A percentile compares a stretch with the other conserved stretches of the same genome.
Conservation (phyloP, 805 yeast genomes). For the Candida methanosorbosa region DNA sequence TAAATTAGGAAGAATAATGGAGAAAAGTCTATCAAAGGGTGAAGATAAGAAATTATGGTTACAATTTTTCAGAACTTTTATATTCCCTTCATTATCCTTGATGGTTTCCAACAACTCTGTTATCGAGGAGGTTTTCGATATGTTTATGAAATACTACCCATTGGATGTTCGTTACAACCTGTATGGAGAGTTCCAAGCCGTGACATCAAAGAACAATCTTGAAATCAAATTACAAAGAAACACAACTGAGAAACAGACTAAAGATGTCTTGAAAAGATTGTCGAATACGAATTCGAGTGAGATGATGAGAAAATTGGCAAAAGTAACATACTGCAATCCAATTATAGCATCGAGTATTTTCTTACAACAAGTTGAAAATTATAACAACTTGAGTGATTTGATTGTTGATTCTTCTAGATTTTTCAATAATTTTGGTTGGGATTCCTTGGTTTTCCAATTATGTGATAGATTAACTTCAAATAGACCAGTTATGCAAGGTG, state of each 20-base stretch:
- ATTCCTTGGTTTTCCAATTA: slow-evolving; percentile 66
- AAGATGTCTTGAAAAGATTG: slow-evolving; percentile 67
- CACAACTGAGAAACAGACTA: slow-evolving; percentile 71
- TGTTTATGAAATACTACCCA: slow-evolving; percentile 42
- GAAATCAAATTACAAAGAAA: slow-evolving; percentile 50
- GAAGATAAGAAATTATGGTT: slow-evolving; percentile 36
- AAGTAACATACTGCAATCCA: slow-evolving; percentile 69
- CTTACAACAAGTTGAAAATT: slow-evolving; percentile 80
- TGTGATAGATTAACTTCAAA: slow-evolving; percentile 62
- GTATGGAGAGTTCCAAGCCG: slow-evolving; percentile 69
- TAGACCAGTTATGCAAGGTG: slow-evolving; percentile 59
- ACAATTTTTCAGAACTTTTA: slow-evolving; percentile 50
- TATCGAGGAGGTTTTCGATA: slow-evolving; percentile 47
- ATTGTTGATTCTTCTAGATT: slow-evolving; percentile 72
- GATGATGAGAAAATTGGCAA: slow-evolving; percentile 67
- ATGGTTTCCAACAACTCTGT: slow-evolving; percentile 49
- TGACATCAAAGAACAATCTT: slow-evolving; percentile 45
- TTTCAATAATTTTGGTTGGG: slow-evolving; percentile 78
- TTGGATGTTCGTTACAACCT: slow-evolving; percentile 61
- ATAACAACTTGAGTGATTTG: slow-evolving; percentile 73
- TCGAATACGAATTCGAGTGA: slow-evolving; percentile 70
- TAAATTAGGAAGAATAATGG: slow-evolving; percentile 55
- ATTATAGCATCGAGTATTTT: slow-evolving; percentile 64
- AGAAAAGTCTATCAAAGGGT: slow-evolving; percentile 5
- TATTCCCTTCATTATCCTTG: slow-evolving; percentile 47